Evolutionary conservation across 306 rosid genomes (phyloP).

Genomic region (Alnus glutinosa): DNA sequence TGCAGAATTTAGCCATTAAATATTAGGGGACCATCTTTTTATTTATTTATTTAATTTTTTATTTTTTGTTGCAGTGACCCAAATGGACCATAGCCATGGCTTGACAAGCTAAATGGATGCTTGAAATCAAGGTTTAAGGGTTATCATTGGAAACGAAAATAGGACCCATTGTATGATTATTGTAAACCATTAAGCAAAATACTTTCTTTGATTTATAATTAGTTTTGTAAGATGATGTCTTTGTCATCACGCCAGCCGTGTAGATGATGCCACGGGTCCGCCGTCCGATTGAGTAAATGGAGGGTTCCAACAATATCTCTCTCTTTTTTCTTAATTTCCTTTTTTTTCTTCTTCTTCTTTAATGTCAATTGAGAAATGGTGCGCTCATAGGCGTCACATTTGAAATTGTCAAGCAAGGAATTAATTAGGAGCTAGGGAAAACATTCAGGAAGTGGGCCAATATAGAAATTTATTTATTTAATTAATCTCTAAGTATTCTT

Average conservation of each 20-base stretch:
- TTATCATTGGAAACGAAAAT: constrained; percentile 40
- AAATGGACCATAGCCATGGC: not conserved
- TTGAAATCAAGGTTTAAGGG: constrained; percentile 31
- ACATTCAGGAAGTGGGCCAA: not conserved
- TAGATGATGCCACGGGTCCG: constrained; percentile 50
- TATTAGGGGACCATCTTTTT: not conserved
- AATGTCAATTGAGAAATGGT: constrained; percentile 1
- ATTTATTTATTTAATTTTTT: not conserved
- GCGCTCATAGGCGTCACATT: constrained; percentile 34
- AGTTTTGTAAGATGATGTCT: constrained; percentile 39
- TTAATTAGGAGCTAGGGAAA: not conserved
- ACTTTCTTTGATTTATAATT: constrained; percentile 28
- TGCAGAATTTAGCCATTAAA: not conserved
- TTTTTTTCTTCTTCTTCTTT: not conserved
- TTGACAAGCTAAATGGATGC: not conserved
- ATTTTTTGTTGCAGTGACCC: not conserved
- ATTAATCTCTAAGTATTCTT: not conserved
- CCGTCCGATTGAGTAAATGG: constrained; percentile 29
- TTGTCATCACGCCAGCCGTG: constrained; percentile 51
- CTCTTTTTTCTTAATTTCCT: constrained; percentile 1
- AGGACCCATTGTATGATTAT: constrained; percentile 51
- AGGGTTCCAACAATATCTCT: constrained; percentile 19
- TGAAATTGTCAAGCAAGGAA: constrained; percentile 33
- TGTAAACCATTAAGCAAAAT: constrained; percentile 45
- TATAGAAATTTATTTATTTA: not conserved